Evolutionary conservation across 805 yeast genomes (phyloP).

Genomic region (Nakazawaea ishiwadae): DNA sequence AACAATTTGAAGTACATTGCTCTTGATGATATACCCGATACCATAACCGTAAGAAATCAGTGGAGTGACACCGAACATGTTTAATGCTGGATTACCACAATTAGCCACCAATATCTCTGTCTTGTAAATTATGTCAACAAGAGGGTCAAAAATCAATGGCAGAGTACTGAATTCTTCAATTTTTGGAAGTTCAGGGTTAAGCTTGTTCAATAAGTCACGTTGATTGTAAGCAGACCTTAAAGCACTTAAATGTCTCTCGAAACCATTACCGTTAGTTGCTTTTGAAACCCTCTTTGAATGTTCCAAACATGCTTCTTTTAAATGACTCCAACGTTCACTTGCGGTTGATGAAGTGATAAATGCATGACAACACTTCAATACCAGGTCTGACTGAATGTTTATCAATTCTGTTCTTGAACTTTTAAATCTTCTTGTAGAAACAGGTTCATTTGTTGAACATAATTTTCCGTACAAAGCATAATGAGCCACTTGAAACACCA

Average conservation of each 20-base stretch:
- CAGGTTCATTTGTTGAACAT: constrained; percentile 36
- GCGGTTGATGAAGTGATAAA: constrained; percentile 54
- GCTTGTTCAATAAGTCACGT: constrained; percentile 36
- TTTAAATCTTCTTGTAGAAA: constrained; percentile 62
- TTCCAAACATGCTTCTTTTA: constrained; percentile 44
- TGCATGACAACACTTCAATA: constrained; percentile 50
- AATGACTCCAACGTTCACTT: constrained; percentile 41
- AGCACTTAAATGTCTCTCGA: constrained; percentile 68
- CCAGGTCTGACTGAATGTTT: constrained; percentile 54
- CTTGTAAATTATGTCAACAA: constrained; percentile 28
- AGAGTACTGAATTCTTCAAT: constrained; percentile 30
- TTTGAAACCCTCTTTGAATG: constrained; percentile 45
- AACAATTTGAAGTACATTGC: constrained; percentile 44
- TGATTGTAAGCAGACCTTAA: constrained; percentile 52
- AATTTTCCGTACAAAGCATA: constrained; percentile 52
- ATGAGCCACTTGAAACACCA: constrained; percentile 48
- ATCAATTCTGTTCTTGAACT: constrained; percentile 69
- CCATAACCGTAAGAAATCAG: constrained; percentile 57
- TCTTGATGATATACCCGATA: constrained; percentile 49
- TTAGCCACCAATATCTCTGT: constrained; percentile 40
- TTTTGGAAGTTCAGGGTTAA: constrained; percentile 38
- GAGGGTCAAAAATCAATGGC: constrained; percentile 39
- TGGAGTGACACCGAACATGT: constrained; percentile 58
- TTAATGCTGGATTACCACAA: constrained; percentile 57
- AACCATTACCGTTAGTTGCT: constrained; percentile 62